Evolutionary conservation across 768 basidiomycete species (phyloP), one percentile per base, ranked within the genome.

Genomic region (Hericium rajendrae): DNA sequence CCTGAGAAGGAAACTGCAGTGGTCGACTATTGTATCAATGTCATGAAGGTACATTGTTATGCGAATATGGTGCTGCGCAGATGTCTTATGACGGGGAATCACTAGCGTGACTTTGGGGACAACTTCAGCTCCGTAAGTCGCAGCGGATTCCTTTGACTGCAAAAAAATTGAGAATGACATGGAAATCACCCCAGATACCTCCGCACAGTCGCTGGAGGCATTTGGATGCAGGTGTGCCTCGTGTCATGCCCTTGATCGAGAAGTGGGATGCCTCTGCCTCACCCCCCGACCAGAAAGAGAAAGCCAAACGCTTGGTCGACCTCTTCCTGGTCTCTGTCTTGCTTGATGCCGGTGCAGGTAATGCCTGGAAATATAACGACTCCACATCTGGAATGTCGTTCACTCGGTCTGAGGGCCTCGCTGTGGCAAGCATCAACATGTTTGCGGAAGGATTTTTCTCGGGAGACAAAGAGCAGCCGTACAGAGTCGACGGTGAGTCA

Each of bases 311-410:
- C 1, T 76, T 92, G 38, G 77, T 98, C 67, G 95, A 98, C 71
- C 81, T 97, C 41, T 94, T 94, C 73, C 72, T 85, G 55, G 88
- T 91, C 32, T 93, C 92, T 11, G 95, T 98, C 8, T 78, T 98
- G 13, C 82, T 99, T 38, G 95, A 98, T 64, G 95, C 94, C 0
- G 94, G 94, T 1, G 95, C 94, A 0, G 95, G 94, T 0, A 85
- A 81, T 56, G 65, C 72, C 1, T 98, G 94, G 94, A 70, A 70
- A 11, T 98, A 87, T 70, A 75, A 72, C 6, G 93, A 94, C 57
- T 68, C 76, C 5, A 72, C 67, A 0, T 78, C 80, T 0, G 80
- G 79, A 0, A 65, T 74, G 56, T 73, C 69, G 0, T 92, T 83
- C 69, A 67, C 73, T 53, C 78, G 87, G 64, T 94, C 80, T 5